These are phyloP conservation scores for Yamadazyma atmosphaerica DNA, from an alignment of 1,139 yeast species.

Conservation along the genomic window DNA sequence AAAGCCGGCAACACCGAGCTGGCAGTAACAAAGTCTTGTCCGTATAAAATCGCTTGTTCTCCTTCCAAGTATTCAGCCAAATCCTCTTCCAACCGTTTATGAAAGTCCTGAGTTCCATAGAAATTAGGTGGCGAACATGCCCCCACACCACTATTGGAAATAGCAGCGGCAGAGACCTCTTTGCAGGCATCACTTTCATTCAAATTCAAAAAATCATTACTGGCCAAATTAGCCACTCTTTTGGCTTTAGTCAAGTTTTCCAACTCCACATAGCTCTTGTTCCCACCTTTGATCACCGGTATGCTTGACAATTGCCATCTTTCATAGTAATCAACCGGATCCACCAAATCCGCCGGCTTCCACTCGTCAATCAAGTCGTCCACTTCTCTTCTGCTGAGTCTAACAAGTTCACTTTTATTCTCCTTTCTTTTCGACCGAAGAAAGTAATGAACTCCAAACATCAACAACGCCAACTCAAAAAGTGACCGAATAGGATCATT, in stretches of 20 bases:
- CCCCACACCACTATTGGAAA: constrained; percentile 85
- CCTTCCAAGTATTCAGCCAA: constrained; percentile 73
- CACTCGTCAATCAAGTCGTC: constrained; percentile 88
- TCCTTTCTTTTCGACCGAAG: constrained; percentile 79
- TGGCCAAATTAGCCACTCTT: constrained; percentile 59
- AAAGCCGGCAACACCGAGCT: constrained; percentile 98
- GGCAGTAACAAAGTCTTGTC: constrained; percentile 89
- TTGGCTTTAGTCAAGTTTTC: constrained; percentile 16
- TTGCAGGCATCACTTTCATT: constrained; percentile 48
- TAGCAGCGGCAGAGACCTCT: constrained; percentile 57
- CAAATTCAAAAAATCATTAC: constrained; percentile 63
- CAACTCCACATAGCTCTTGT: constrained; percentile 50
- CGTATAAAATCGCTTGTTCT: constrained; percentile 80
- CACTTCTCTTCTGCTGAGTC: constrained; percentile 64
- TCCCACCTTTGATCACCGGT: constrained; percentile 63
- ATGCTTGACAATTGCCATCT: constrained; percentile 61
- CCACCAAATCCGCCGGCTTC: constrained; percentile 84
- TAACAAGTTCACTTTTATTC: constrained; percentile 70
- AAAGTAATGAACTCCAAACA: constrained; percentile 87
- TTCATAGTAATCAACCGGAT: constrained; percentile 52
- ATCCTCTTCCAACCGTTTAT: constrained; percentile 75
- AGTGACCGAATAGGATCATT: constrained; percentile 91
- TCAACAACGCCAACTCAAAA: constrained; percentile 71
- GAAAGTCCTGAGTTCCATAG: constrained; percentile 94
- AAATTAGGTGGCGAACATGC: constrained; percentile 99